Base-by-base conservation (phyloP, 352 stramenopile species). In the Thalassiosira ordinaria region DNA sequence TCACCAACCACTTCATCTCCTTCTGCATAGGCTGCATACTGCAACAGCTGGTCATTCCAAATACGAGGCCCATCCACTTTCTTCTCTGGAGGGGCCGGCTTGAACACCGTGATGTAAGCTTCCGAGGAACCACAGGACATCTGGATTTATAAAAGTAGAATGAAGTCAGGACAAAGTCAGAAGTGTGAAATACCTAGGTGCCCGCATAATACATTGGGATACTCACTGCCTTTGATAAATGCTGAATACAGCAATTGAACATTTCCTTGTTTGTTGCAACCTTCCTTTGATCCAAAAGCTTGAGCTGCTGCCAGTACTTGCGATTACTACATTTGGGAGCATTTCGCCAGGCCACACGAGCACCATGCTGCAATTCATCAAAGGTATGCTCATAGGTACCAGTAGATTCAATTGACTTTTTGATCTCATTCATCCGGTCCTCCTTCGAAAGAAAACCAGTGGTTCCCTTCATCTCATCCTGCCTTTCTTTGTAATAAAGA, bases 41-140 rank as follows among this genome's bases (percentile, higher is more conserved):
- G 44, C 20, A 83, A 51, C 8, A 83, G 59, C 52, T 83, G 74
- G 27, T 83, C 74, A 49, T 83, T 83, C 74, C 74, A 83, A 44
- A 83, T 78, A 8, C 53, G 18, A 47, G 74, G 68, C 16, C 74
- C 74, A 61, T 78, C 66, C 16, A 44, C 2, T 33, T 8, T 60
- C 22, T 49, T 47, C 18, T 37, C 72, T 29, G 49, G 65, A 37
- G 31, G 22, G 4, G 66, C 66, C 27, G 65, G 66, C 44, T 57
- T 31, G 31, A 83, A 83, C n/a, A 83, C 66, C 8, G 35, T 83
- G 13, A 83, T 62, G 66, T 83, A 83, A 3, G 65, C 59, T 39
- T 83, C 74, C 18, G 74, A 73, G 1, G 53, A 67, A 18, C 74
- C 74, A 44, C 57, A 83, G 33, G 52, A 29, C 72, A 78, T 80